phyloP scores from a whole-genome alignment of 805 yeast species.

The Yarrowia osloensis region DNA sequence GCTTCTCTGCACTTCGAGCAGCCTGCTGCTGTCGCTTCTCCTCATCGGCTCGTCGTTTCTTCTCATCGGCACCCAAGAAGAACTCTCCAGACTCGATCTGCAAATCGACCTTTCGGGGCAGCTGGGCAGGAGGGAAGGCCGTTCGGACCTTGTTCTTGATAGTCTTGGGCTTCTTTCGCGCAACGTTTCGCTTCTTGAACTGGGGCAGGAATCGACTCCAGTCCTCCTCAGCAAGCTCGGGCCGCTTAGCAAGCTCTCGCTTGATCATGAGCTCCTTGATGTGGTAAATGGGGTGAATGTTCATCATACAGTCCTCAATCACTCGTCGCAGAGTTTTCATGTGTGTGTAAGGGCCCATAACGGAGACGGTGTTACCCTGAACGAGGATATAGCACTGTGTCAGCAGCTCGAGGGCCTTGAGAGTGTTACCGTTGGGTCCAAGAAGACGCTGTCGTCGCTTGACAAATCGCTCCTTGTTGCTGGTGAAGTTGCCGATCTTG shows the following conservation, averaged over 20 bases:
- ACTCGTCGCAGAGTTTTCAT: slow-evolving; percentile 88
- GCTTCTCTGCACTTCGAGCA: slow-evolving; percentile 63
- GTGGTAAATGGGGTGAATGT: slow-evolving; percentile 96
- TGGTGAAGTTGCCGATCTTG: slow-evolving; percentile 85
- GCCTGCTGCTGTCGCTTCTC: slow-evolving; percentile 80
- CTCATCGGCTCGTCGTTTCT: slow-evolving; percentile 65
- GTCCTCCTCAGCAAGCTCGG: slow-evolving; percentile 92
- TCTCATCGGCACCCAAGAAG: slow-evolving; percentile 85
- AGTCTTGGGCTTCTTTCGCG: slow-evolving; percentile 82
- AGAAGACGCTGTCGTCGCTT: slow-evolving; percentile 95
- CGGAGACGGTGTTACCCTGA: slow-evolving; percentile 96
- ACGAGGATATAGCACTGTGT: slow-evolving; percentile 96
- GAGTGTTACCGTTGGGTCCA: slow-evolving; percentile 96
- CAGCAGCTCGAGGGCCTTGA: slow-evolving; percentile 89
- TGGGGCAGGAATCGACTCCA: slow-evolving; percentile 96
- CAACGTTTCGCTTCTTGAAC: slow-evolving; percentile 94
- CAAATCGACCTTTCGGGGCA: slow-evolving; percentile 94
- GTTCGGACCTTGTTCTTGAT: slow-evolving; percentile 82
- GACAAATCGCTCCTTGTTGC: slow-evolving; percentile 89
- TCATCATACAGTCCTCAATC: slow-evolving; percentile 96
- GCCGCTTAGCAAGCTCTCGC: slow-evolving; percentile 90
- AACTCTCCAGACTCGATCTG: slow-evolving; percentile 98
- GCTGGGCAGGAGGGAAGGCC: slow-evolving; percentile 98
- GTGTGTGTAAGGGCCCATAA: slow-evolving; percentile 95
- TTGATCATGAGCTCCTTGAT: slow-evolving; percentile 97